A percentile compares a stretch with the other conserved stretches of the same genome.
phyloP scores from a whole-genome alignment of 306 rosid species.

The Phaseolus lunatus region DNA sequence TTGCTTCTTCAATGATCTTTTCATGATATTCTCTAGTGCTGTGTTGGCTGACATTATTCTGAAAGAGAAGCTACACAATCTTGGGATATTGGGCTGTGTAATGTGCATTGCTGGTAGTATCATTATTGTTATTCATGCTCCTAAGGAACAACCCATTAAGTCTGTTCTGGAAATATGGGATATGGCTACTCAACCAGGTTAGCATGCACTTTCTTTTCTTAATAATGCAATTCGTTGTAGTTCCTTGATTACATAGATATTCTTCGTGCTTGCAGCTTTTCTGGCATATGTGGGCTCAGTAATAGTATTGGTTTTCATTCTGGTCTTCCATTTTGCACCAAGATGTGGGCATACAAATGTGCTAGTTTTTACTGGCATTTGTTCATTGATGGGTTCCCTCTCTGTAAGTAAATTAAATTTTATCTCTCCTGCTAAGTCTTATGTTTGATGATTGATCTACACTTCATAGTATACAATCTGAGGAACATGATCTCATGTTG shows the following conservation, averaged over 20 bases:
- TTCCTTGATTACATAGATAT: constrained; percentile 36
- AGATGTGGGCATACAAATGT: constrained; percentile 80
- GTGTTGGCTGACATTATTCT: constrained; percentile 82
- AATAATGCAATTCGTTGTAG: constrained; percentile 7
- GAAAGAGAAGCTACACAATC: constrained; percentile 73
- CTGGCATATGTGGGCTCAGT: constrained; percentile 74
- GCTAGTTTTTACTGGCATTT: constrained; percentile 79
- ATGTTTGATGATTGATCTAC: constrained; percentile 26
- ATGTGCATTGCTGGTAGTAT: constrained; percentile 85
- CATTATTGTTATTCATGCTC: constrained; percentile 79
- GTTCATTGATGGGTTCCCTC: constrained; percentile 94
- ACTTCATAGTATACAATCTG: neutral
- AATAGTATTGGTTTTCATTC: constrained; percentile 70
- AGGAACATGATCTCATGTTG: constrained; percentile 23
- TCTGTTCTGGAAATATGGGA: constrained; percentile 83
- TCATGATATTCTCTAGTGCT: constrained; percentile 62
- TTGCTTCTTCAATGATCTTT: constrained; percentile 31
- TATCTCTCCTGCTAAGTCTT: constrained; percentile 18
- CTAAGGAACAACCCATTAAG: constrained; percentile 67
- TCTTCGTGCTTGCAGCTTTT: constrained; percentile 64
- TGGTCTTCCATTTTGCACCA: constrained; percentile 80
- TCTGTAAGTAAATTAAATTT: constrained; percentile 57
- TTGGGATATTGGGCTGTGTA: constrained; percentile 84
- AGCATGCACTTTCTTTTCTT: constrained; percentile 9
- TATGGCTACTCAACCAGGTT: constrained; percentile 93